A percentile compares a stretch with the other conserved stretches of the same genome.
Conservation (phyloP, 1,284 basidiomycete species). For the Gomphus sp. region DNA sequence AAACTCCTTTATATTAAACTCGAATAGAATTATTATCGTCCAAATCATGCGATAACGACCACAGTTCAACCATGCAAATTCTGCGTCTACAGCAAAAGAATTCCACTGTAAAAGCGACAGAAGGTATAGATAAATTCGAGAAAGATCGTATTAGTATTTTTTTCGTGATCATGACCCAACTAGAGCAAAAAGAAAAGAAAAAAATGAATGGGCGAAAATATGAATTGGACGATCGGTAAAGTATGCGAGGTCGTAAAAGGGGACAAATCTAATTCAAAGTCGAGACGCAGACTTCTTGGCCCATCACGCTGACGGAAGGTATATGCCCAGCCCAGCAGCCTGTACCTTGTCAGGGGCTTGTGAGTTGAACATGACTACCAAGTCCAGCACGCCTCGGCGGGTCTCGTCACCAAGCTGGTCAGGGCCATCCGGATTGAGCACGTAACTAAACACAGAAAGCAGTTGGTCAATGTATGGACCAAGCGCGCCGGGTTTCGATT, state of each 20-base stretch:
- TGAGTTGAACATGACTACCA: slow-evolving; percentile 68
- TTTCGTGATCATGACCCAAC: background rate
- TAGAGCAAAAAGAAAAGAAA: background rate
- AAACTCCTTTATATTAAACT: no score
- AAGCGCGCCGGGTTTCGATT: slow-evolving; percentile 62
- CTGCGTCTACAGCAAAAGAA: no score
- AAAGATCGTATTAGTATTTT: background rate
- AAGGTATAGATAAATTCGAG: background rate
- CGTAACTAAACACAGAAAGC: slow-evolving; percentile 75
- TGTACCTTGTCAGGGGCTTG: slow-evolving; percentile 70
- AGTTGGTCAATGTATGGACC: slow-evolving; percentile 77
- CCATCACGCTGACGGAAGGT: slow-evolving; percentile 9
- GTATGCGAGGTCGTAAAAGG: background rate
- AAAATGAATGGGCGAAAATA: background rate
- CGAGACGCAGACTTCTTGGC: background rate
- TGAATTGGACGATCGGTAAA: background rate
- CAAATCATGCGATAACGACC: no score
- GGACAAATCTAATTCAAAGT: background rate
- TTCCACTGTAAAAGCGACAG: no score
- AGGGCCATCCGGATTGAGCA: slow-evolving; percentile 63
- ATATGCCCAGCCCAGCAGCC: slow-evolving; percentile 52
- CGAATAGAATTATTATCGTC: no score
- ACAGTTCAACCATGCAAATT: no score
- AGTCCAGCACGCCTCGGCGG: slow-evolving; percentile 62
- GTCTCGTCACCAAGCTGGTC: slow-evolving; percentile 78